Evolutionary conservation across 2,329 filamentous ascomycete genomes (phyloP).

Genomic region (Talaromyces pinophilus): DNA sequence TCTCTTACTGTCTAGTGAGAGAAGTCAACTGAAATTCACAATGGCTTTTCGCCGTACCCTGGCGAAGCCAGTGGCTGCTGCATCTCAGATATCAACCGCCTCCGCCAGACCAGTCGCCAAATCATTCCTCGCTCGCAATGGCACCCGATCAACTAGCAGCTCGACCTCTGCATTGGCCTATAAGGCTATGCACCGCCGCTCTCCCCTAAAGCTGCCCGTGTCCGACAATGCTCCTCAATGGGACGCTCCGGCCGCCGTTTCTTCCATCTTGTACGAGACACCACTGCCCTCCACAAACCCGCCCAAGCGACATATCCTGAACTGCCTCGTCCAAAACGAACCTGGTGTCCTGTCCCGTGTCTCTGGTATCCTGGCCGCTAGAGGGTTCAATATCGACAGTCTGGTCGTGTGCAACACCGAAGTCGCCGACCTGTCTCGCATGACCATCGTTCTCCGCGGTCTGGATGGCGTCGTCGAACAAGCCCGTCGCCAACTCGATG

Average conservation of each 20-base stretch:
- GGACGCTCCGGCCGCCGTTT: slow-evolving; percentile 87
- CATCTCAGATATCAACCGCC: slow-evolving; percentile 29
- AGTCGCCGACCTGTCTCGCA: slow-evolving; percentile 92
- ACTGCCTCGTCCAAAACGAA: slow-evolving; percentile 98
- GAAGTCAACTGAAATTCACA: slow-evolving; percentile 20
- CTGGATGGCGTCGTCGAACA: slow-evolving; percentile 98
- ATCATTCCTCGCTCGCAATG: slow-evolving; percentile 11
- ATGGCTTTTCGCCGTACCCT: slow-evolving; percentile 45
- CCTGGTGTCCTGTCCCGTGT: slow-evolving; percentile 95
- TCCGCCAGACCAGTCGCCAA: slow-evolving; percentile 18
- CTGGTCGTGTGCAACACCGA: slow-evolving; percentile 97
- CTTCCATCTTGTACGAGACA: slow-evolving; percentile 98
- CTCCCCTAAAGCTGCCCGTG: slow-evolving; percentile 78
- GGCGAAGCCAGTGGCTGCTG: slow-evolving; percentile 33
- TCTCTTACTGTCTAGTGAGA: background rate
- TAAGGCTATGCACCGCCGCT: slow-evolving; percentile 91
- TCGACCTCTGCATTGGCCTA: slow-evolving; percentile 95
- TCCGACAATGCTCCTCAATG: slow-evolving; percentile 78
- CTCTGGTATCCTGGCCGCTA: slow-evolving; percentile 90
- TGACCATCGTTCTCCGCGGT: slow-evolving; percentile 96
- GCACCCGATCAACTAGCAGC: slow-evolving; percentile 45
- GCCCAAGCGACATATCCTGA: slow-evolving; percentile 92
- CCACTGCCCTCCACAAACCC: slow-evolving; percentile 79
- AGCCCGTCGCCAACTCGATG: slow-evolving; percentile 90
- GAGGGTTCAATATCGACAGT: slow-evolving; percentile 99